A percentile compares a stretch with the other conserved stretches of the same genome.
Evolutionary conservation across 208 protist genomes (phyloP).

Genomic region (Leishmania turanica): DNA sequence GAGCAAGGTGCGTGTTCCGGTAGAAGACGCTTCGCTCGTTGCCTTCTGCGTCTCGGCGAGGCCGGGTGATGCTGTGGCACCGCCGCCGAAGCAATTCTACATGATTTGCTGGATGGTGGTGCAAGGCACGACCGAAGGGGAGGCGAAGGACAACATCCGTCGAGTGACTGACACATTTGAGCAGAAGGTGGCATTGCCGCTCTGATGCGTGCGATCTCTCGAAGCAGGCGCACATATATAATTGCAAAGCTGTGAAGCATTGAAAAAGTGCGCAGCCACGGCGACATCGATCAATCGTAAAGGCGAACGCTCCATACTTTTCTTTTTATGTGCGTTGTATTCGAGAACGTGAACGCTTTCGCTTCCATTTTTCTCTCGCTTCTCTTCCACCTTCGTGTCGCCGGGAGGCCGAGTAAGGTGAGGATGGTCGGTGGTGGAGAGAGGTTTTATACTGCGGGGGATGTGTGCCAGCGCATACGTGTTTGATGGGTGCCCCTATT

Average conservation of each 20-base stretch:
- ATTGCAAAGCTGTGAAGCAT: neutral
- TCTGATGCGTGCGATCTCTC: neutral
- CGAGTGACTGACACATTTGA: conserved; percentile 38
- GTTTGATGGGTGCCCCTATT: neutral
- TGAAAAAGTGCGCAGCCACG: neutral
- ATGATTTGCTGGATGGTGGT: conserved; percentile 78
- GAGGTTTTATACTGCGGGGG: neutral
- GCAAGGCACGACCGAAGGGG: conserved; percentile 23
- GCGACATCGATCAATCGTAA: neutral
- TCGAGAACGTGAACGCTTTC: neutral
- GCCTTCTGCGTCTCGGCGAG: conserved; percentile 49
- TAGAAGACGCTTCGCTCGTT: conserved; percentile 46
- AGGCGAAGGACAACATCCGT: conserved; percentile 45
- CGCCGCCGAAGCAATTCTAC: conserved; percentile 54
- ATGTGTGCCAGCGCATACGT: neutral
- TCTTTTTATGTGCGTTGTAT: neutral
- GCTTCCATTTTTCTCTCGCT: neutral
- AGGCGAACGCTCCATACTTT: neutral
- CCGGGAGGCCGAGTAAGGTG: neutral
- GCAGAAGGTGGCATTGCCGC: conserved; percentile 27
- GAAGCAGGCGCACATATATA: too few species aligned
- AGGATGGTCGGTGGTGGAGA: too few species aligned
- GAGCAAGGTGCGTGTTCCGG: conserved; percentile 30
- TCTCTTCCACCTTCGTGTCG: neutral
- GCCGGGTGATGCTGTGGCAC: conserved; percentile 47